Conservation (phyloP, 352 stramenopile genomes). For the Poterioochromonas sp. region DNA sequence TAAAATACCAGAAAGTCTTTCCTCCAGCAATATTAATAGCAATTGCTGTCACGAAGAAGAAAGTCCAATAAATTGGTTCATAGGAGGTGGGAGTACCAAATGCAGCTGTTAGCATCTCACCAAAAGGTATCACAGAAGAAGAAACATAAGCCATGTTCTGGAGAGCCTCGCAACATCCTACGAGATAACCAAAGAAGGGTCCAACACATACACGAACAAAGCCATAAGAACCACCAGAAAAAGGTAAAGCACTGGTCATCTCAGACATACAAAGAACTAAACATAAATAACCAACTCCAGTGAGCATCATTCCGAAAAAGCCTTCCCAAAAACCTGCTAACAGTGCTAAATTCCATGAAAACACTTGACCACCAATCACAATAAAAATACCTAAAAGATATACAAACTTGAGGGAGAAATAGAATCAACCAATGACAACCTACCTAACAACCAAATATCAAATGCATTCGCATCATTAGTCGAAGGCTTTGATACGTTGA, state of each 20-base stretch:
- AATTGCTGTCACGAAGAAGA: background rate
- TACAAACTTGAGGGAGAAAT: too few species aligned
- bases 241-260: conserved; percentile 8
- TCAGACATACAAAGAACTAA: background rate
- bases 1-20: background rate
- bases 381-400: conserved; percentile 1
- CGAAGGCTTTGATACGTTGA: too few species aligned
- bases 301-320: background rate
- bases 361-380: conserved; percentile 11
- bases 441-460: too few species aligned
- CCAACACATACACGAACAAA: background rate
- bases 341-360: background rate
- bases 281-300: background rate
- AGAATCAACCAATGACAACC: too few species aligned
- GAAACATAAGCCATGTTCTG: background rate
- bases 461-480: too few species aligned
- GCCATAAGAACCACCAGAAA: conserved; percentile 1
- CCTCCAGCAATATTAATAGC: background rate
- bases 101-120: background rate
- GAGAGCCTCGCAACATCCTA: background rate
- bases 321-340: background rate
- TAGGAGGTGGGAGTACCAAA: background rate
- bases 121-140: background rate
- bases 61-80: background rate
- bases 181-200: background rate